These are phyloP conservation scores for Diversispora epigaea DNA, from an alignment of 192 early-diverging fungal species.

Conservation along the genomic window DNA sequence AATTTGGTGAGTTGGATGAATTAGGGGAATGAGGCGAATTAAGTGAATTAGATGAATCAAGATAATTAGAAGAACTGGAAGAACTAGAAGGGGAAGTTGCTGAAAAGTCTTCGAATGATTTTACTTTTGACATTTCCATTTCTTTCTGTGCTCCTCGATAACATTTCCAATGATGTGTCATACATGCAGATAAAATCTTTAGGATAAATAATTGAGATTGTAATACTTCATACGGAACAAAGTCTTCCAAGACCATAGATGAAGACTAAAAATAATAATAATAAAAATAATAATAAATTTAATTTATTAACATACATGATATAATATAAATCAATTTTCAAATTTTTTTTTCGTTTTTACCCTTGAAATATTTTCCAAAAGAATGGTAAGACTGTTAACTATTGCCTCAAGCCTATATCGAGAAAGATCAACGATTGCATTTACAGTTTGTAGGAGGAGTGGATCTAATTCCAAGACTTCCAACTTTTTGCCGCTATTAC, in stretches of 20 bases:
- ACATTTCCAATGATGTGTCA: slow-evolving; percentile 84
- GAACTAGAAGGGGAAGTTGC: too few species aligned
- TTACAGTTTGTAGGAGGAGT: slow-evolving; percentile 75
- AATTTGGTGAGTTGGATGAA: too few species aligned
- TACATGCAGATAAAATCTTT: slow-evolving; percentile 78
- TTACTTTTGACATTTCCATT: not conserved
- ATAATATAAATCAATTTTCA: slow-evolving; percentile 1
- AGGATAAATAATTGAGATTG: slow-evolving; percentile 88
- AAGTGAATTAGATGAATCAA: too few species aligned
- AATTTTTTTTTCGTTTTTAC: slow-evolving; percentile 34
- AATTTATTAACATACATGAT: not conserved
- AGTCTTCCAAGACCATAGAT: slow-evolving; percentile 53
- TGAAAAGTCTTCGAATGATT: not conserved
- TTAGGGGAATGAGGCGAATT: too few species aligned
- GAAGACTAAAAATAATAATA: slow-evolving; percentile 33
- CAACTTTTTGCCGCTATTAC: slow-evolving; percentile 65
- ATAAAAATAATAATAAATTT: not conserved
- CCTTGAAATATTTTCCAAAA: slow-evolving; percentile 75
- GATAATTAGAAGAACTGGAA: too few species aligned
- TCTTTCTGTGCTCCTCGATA: slow-evolving; percentile 50
- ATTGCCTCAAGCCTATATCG: slow-evolving; percentile 73
- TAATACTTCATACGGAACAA: slow-evolving; percentile 61
- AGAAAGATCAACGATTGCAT: slow-evolving; percentile 75
- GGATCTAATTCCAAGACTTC: slow-evolving; percentile 72
- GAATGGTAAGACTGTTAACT: slow-evolving; percentile 61